phyloP scores from a whole-genome alignment of 108 stramenopile species.

The Conticribra weissflogii region DNA sequence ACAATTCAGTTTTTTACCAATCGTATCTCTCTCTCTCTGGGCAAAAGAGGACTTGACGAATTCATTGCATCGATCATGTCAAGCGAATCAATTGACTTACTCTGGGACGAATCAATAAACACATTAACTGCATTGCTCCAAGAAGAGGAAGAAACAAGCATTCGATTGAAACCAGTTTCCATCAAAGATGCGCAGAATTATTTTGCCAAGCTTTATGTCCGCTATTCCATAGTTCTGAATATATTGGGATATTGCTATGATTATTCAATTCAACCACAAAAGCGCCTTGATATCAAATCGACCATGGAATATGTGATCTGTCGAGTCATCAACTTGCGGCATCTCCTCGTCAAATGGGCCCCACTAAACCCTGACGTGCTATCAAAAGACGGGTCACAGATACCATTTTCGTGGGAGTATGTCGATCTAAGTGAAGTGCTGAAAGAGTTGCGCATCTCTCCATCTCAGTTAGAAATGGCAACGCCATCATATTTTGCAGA shows the following conservation, averaged over 20 bases:
- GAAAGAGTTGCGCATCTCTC: slow-evolving; percentile 73
- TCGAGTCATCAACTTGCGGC: slow-evolving; percentile 77
- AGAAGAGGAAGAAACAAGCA: slow-evolving; percentile 26
- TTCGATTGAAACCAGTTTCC: slow-evolving; percentile 22
- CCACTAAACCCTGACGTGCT: slow-evolving; percentile 74
- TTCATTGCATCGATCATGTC: too few relatives aligned
- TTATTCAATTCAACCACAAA: slow-evolving; percentile 82
- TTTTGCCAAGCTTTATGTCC: slow-evolving; percentile 82
- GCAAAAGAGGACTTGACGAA: too few relatives aligned
- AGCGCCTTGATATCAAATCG: slow-evolving; percentile 77
- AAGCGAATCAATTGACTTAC: slow-evolving; percentile 46
- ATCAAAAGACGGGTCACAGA: slow-evolving; percentile 24
- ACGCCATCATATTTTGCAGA: slow-evolving; percentile 76
- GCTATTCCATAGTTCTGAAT: slow-evolving; percentile 68
- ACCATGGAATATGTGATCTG: slow-evolving; percentile 77
- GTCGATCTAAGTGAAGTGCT: slow-evolving; percentile 70
- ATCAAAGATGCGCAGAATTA: slow-evolving; percentile 75
- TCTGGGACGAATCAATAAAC: slow-evolving; percentile 43
- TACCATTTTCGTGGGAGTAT: slow-evolving; percentile 85
- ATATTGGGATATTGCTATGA: slow-evolving; percentile 78
- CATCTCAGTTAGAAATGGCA: slow-evolving; percentile 72
- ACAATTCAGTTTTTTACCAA: too few relatives aligned
- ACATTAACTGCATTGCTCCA: slow-evolving; percentile 29
- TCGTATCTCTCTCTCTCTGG: too few relatives aligned
- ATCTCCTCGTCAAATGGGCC: slow-evolving; percentile 84